phyloP scores from a whole-genome alignment of 768 basidiomycete genomes.

The Kondoa malvinella region DNA sequence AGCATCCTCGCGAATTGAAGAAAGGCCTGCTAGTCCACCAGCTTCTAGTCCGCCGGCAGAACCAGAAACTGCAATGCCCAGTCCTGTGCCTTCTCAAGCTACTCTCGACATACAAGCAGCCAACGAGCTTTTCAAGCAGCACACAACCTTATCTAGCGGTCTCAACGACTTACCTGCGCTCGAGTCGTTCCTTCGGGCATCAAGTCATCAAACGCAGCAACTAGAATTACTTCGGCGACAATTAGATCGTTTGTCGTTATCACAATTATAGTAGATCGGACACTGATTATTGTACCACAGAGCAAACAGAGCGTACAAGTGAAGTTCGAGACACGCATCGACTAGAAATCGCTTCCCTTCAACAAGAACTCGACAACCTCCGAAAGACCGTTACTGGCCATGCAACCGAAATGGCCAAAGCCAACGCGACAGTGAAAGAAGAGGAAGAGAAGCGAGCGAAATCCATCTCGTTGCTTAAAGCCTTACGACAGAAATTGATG shows the following conservation, averaged over 20 bases:
- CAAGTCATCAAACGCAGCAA: not conserved
- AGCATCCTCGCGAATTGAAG: not conserved
- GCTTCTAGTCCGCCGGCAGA: not conserved
- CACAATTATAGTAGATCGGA: not conserved
- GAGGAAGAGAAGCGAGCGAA: slow-evolving; percentile 96
- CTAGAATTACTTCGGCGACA: not conserved
- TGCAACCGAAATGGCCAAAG: slow-evolving; percentile 40
- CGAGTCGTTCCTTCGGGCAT: not conserved
- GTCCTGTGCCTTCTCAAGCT: not conserved
- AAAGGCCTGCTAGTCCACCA: not conserved
- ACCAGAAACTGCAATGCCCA: not conserved
- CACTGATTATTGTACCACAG: slow-evolving; percentile 33
- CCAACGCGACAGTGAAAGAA: slow-evolving; percentile 54
- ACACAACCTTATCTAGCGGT: not conserved
- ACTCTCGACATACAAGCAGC: not conserved
- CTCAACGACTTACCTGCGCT: not conserved
- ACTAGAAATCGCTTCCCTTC: slow-evolving; percentile 61
- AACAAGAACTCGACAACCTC: slow-evolving; percentile 53
- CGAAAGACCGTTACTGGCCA: slow-evolving; percentile 41
- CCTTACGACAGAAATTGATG: slow-evolving; percentile 88
- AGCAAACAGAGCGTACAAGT: slow-evolving; percentile 65
- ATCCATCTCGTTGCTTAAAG: slow-evolving; percentile 78
- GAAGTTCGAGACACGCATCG: slow-evolving; percentile 71
- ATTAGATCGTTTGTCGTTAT: not conserved
- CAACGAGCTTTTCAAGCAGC: not conserved